Percentiles rank a stretch among this genome's conserved stretches.
Evolutionary conservation across 1,284 basidiomycete genomes (phyloP).

Genomic region (Apiotrichum sp.): DNA sequence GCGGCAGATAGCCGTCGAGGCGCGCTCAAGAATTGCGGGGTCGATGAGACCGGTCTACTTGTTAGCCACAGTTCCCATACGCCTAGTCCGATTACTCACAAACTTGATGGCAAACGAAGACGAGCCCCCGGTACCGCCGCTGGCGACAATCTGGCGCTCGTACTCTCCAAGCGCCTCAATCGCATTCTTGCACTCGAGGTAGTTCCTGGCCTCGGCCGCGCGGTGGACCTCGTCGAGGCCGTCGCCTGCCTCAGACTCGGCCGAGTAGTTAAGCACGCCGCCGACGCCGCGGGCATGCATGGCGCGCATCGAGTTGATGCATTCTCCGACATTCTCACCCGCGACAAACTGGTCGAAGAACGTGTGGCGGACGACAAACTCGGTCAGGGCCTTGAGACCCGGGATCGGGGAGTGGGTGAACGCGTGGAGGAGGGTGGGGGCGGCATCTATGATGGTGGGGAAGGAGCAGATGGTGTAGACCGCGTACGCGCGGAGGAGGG

Average conservation of each 20-base stretch:
- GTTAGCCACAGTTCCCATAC: neutral
- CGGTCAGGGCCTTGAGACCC: constrained; percentile 59
- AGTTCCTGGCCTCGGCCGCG: constrained; percentile 7
- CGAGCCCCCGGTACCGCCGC: constrained; percentile 47
- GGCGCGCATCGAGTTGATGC: constrained; percentile 58
- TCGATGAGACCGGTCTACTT: constrained; percentile 45
- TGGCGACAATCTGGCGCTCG: constrained; percentile 53
- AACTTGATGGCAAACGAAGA: constrained; percentile 80
- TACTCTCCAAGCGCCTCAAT: constrained; percentile 73
- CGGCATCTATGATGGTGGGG: constrained; percentile 67
- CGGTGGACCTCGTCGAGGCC: constrained; percentile 4
- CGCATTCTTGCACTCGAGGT: constrained; percentile 54
- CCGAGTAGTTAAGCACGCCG: constrained; percentile 74
- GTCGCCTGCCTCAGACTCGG: constrained; percentile 64
- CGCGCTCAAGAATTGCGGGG: constrained; percentile 41
- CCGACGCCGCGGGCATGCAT: constrained; percentile 67
- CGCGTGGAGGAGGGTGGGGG: constrained; percentile 62
- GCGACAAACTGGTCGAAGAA: constrained; percentile 85
- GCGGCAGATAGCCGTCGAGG: constrained; percentile 44
- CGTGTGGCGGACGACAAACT: constrained; percentile 67
- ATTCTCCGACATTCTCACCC: constrained; percentile 68
- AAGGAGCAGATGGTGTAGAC: constrained; percentile 76
- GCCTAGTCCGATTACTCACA: constrained; percentile 46
- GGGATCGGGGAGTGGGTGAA: constrained; percentile 58
- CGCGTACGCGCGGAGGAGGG: constrained; percentile 62